Evolutionary conservation across 805 yeast species (phyloP), one percentile per base, ranked within the genome.

Genomic region (Cyberlindnera mycetangii): DNA sequence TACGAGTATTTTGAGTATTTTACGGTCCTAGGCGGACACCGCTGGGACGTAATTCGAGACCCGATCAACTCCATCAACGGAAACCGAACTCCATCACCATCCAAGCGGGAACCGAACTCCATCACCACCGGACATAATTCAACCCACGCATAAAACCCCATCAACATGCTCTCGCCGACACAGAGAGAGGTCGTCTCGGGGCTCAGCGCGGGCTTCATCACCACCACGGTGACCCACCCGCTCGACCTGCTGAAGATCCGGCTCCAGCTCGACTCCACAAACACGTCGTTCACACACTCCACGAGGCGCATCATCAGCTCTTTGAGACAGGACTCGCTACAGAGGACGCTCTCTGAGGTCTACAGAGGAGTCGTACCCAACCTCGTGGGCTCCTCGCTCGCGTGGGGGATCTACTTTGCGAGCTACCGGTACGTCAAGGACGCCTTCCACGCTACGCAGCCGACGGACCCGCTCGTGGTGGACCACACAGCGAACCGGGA

Each of bases 361-460:
- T 58, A 58, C 32, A 22, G 62, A 30, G 62, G 62, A 3, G 49
- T 58, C 1, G 18, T 45, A 7, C 58, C 95, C 1, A 93, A 90
- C 58, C 56, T 92, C 5, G 31, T 87, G 0, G 99, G 98, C 1
- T 89, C 89, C 52, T 79, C 95, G 0, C 61, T 79, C 0, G 92
- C 96, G 0, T 93, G 99, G 98, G 85, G 89, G 0, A 62, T 87
- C 6, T 93, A 93, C 59, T 93, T 93, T 65, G 76, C 83, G 24
- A 68, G 87, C 32, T 93, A 90, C 64, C 75, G 85, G 28, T 75
- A 72, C 45, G 74, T 78, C 50, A 87, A 86, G 50, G 71, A 67
- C 39, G 25, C 56, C 7, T 57, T 58, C 41, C 62, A 60, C 12
- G 28, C 27, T 7, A 22, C 46, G n/a, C 43, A 42, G n/a, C 46